phyloP scores from a whole-genome alignment of 2,329 filamentous ascomycete species.

The Neonectria neomacrospora region DNA sequence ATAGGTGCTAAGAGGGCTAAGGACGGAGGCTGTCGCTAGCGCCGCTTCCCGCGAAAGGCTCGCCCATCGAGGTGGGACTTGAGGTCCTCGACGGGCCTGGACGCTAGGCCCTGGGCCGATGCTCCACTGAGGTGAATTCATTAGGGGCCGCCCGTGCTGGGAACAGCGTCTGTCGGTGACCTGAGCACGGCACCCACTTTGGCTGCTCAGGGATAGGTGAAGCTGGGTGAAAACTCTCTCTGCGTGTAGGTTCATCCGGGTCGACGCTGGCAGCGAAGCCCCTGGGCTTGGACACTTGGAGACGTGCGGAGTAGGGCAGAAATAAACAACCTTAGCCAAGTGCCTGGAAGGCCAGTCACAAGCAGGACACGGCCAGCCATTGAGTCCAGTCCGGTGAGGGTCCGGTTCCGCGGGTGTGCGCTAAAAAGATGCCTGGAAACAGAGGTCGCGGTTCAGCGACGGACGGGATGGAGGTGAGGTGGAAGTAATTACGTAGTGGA shows the following conservation, averaged over 20 bases:
- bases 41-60: constrained; percentile 16
- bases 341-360: not conserved
- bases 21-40: constrained; percentile 16
- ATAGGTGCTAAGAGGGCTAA: constrained; percentile 32
- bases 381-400: not conserved
- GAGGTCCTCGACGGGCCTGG: not conserved
- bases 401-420: not conserved
- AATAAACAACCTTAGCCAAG: not conserved
- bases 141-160: constrained; percentile 6
- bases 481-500: not conserved
- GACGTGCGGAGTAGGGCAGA: not conserved
- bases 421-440: not conserved
- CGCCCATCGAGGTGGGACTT: constrained; percentile 30
- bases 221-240: constrained; percentile 19
- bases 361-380: not conserved
- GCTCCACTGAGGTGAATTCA: constrained; percentile 4
- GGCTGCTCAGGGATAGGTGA: constrained; percentile 2
- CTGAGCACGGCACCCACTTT: not conserved
- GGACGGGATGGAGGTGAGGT: not conserved
- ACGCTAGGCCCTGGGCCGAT: constrained; percentile 12
- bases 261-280: too few species aligned
- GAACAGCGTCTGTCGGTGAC: constrained; percentile 11
- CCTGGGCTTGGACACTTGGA: not conserved
- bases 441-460: constrained; percentile 7
- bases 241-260: not conserved